Evolutionary conservation across 2,329 filamentous ascomycete species (phyloP).

Genomic region (Stemphylium lycopersici): DNA sequence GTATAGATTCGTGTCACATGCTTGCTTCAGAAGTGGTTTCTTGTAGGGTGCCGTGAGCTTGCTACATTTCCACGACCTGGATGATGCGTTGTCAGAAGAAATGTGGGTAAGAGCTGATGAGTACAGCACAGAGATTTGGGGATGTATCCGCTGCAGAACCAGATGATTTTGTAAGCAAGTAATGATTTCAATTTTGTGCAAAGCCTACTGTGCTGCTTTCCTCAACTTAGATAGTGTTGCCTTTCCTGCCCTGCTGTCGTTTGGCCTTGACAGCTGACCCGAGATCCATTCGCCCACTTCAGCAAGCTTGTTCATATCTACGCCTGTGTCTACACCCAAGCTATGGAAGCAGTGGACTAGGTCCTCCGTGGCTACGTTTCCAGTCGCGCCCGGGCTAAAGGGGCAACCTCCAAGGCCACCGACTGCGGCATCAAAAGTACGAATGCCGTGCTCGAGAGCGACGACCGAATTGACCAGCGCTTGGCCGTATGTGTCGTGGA

Average conservation of each 20-base stretch:
- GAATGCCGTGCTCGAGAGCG: slow-evolving; percentile 75
- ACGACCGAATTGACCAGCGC: slow-evolving; percentile 83
- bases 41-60: too few species aligned
- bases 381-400: slow-evolving; percentile 83
- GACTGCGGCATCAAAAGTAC: slow-evolving; percentile 80
- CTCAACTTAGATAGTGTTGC: slow-evolving; percentile 43
- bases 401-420: slow-evolving; percentile 84
- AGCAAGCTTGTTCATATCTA: slow-evolving; percentile 53
- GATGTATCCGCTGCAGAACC: too few species aligned
- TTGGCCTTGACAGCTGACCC: slow-evolving; percentile 40
- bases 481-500: slow-evolving; percentile 88
- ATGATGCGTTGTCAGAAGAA: too few species aligned
- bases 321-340: slow-evolving; percentile 74
- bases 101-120: too few species aligned
- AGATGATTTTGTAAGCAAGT: too few species aligned
- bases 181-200: neutral
- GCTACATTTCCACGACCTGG: too few species aligned
- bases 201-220: slow-evolving; percentile 12
- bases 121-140: too few species aligned
- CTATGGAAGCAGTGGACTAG: slow-evolving; percentile 77
- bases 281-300: slow-evolving; percentile 50
- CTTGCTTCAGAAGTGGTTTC: too few species aligned
- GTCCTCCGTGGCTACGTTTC: slow-evolving; percentile 86
- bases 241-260: slow-evolving; percentile 50
- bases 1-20: too few species aligned